Evolutionary conservation across 2,329 filamentous ascomycete genomes (phyloP).

Genomic region (Helicocarpus griseus): DNA sequence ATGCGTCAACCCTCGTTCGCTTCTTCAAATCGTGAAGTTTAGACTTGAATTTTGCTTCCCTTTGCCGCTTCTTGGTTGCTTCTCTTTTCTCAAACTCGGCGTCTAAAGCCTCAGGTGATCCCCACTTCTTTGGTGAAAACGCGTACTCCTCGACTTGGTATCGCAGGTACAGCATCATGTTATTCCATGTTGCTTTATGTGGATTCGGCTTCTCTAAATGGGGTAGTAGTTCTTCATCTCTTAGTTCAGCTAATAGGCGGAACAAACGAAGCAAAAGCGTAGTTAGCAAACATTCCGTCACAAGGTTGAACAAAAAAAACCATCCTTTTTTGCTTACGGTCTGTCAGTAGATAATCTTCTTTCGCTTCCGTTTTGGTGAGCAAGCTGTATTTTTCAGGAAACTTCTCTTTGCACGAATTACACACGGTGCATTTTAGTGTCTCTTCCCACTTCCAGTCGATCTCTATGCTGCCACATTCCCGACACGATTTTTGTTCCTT

Average conservation of each 20-base stretch:
- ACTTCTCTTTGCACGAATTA: conserved; percentile 74
- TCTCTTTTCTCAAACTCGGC: conserved; percentile 77
- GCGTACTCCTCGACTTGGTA: conserved; percentile 94
- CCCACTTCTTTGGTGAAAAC: conserved; percentile 76
- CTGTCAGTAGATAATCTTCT: conserved; percentile 90
- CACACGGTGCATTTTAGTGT: conserved; percentile 69
- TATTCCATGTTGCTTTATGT: conserved; percentile 91
- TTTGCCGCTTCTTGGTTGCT: conserved; percentile 68
- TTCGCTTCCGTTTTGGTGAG: conserved; percentile 94
- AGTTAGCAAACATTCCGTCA: conserved; percentile 7
- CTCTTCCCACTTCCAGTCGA: conserved; percentile 93
- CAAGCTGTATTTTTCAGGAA: conserved; percentile 85
- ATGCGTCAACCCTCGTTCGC: conserved; percentile 83
- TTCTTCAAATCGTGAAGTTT: conserved; percentile 88
- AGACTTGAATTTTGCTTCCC: conserved; percentile 83
- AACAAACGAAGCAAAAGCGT: background rate
- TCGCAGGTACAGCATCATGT: conserved; percentile 96
- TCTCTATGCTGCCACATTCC: conserved; percentile 75
- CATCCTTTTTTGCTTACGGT: conserved; percentile 50
- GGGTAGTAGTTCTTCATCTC: conserved; percentile 74
- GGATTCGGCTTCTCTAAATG: conserved; percentile 86
- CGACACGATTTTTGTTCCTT: conserved; percentile 63
- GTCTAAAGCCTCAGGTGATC: conserved; percentile 72
- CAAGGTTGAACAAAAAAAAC: background rate
- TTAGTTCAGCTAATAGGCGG: conserved; percentile 61